These are phyloP conservation scores for Cairneyella variabilis DNA, from an alignment of 495 filamentous ascomycete genomes.

Conservation along the genomic window DNA sequence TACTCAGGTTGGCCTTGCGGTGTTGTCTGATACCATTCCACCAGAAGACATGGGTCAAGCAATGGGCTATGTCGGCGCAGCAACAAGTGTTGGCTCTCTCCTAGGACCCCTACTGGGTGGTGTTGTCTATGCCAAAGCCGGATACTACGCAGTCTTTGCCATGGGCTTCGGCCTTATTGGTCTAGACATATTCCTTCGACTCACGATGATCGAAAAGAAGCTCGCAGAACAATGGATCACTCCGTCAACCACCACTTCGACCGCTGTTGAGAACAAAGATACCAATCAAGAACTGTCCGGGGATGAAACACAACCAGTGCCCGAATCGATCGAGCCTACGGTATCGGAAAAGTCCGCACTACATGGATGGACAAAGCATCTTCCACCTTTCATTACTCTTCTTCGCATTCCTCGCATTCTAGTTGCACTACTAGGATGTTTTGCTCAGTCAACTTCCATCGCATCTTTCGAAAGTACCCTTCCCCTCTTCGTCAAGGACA, in stretches of 20 bases:
- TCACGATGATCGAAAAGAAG: slow-evolving; percentile 73
- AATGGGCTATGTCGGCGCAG: slow-evolving; percentile 71
- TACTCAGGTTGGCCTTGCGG: slow-evolving; percentile 55
- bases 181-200: slow-evolving; percentile 64
- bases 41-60: slow-evolving; percentile 60
- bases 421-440: slow-evolving; percentile 52
- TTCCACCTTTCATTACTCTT: slow-evolving; percentile 36
- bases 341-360: slow-evolving; percentile 3
- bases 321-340: background rate
- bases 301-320: slow-evolving; percentile 1
- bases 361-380: slow-evolving; percentile 4
- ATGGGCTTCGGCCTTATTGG: slow-evolving; percentile 66
- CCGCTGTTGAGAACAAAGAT: background rate
- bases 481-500: slow-evolving; percentile 59
- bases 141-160: slow-evolving; percentile 72
- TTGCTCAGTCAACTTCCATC: slow-evolving; percentile 53
- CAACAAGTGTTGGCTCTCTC: slow-evolving; percentile 65
- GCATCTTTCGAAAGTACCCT: slow-evolving; percentile 53
- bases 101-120: slow-evolving; percentile 75
- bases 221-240: slow-evolving; percentile 58
- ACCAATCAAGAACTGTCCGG: background rate
- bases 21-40: slow-evolving; percentile 75
- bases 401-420: slow-evolving; percentile 54
- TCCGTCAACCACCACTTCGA: background rate
- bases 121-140: slow-evolving; percentile 64